Base-by-base conservation (phyloP, 176 grass and related monocot genomes). In the Musa acuminata region DNA sequence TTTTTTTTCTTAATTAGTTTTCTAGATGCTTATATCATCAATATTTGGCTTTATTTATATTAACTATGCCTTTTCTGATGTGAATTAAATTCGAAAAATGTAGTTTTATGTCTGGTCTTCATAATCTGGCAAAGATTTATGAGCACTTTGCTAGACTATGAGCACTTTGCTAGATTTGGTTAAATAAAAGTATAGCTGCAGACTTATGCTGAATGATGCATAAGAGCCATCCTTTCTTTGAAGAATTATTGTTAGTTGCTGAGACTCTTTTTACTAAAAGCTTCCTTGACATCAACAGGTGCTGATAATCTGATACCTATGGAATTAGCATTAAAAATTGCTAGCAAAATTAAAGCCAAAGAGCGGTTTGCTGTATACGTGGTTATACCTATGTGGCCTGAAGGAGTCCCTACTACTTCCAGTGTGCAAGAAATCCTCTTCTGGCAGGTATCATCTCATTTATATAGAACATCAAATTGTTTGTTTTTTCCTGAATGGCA, bases 241-340 rank as follows among this genome's bases (percentile, higher is more conserved):
- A 12, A 26, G 7, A 65, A 26, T 26, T 64, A 23, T 26, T 65
- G 22, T 65, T 2, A 27, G 2, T 24, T 65, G 62, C 26, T 11
- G 62, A 26, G 24, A 35, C 64, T 63, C 20, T 66, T n/a, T n/a
- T n/a, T n/a, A n/a, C n/a, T n/a, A n/a, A n/a, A n/a, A n/a, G n/a
- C n/a, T n/a, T n/a, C n/a, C n/a, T n/a, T n/a, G n/a, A n/a, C n/a
- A n/a, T n/a, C n/a, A n/a, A n/a, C n/a, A n/a, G n/a, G n/a, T n/a
- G n/a, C n/a, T n/a, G n/a, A n/a, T n/a, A n/a, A n/a, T n/a, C n/a
- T 98, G 78, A 83, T 98, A 90, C 94, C 94, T 52, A 90, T 97
- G 48, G 94, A 98, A 81, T 62, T 98, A 62, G 94, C 94, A 73
- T 85, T 98, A 66, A 98, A 98, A 89, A 85, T 98, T 70, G 94